Percentiles rank a stretch among this genome's conserved stretches.
These are phyloP conservation scores for Penicillium pulvis DNA, from an alignment of 495 filamentous ascomycete genomes.

Conservation along the genomic window DNA sequence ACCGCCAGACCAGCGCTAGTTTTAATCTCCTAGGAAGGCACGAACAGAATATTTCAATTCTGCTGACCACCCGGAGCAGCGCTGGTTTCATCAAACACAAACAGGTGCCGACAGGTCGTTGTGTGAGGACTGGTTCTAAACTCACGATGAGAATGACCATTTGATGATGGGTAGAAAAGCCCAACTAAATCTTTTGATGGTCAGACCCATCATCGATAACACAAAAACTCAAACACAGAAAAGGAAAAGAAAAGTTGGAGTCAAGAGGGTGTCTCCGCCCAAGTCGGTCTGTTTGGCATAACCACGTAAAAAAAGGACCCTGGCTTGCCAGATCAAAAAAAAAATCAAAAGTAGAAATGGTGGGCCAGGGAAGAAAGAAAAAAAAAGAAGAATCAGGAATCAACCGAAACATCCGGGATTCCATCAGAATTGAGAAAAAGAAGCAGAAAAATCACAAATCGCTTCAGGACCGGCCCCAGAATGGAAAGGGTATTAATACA, in stretches of 20 bases:
- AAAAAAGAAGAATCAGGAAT: constrained; percentile 22
- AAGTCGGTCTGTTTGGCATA: constrained; percentile 45
- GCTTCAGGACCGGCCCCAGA: constrained; percentile 37
- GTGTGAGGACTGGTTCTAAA: constrained; percentile 23
- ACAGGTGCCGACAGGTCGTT: constrained; percentile 21
- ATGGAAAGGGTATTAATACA: constrained; percentile 37
- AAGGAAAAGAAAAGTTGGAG: constrained; percentile 22
- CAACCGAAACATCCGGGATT: constrained; percentile 27
- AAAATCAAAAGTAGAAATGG: constrained; percentile 18
- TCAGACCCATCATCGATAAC: constrained; percentile 20
- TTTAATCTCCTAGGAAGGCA: neutral
- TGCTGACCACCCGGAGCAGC: constrained; percentile 9
- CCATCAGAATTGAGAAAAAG: constrained; percentile 16
- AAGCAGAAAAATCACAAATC: constrained; percentile 24
- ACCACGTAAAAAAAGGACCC: constrained; percentile 41
- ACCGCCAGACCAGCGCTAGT: constrained; percentile 16
- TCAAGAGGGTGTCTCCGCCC: constrained; percentile 33
- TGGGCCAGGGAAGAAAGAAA: constrained; percentile 21
- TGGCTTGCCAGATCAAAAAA: constrained; percentile 18
- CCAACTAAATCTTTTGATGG: neutral
- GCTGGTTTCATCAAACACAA: constrained; percentile 17
- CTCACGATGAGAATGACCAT: constrained; percentile 24
- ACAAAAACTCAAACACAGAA: constrained; percentile 29
- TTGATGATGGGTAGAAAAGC: constrained; percentile 22
- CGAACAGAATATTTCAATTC: constrained; percentile 32